A percentile compares a stretch with the other conserved stretches of the same genome.
Evolutionary conservation across 2,329 filamentous ascomycete species (phyloP).

Genomic region (Claviceps lovelessii): DNA sequence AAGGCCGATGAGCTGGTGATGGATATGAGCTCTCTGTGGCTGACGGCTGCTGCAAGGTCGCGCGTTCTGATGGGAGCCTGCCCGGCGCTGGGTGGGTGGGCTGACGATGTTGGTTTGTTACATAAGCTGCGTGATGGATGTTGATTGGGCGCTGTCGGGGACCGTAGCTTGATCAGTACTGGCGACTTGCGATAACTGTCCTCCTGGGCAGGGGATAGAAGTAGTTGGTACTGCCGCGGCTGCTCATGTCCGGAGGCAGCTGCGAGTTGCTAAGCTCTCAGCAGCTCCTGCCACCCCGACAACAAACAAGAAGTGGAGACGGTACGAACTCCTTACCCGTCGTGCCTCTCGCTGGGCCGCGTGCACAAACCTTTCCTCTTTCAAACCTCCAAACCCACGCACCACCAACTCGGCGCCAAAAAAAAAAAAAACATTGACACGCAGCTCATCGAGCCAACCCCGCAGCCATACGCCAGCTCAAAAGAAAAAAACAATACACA

Average conservation of each 20-base stretch:
- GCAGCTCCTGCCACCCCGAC: neutral
- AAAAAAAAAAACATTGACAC: neutral
- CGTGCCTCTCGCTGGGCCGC: neutral
- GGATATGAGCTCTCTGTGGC: neutral
- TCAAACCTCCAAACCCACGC: neutral
- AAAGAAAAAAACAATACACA: neutral
- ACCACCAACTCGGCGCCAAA: neutral
- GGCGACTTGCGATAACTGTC: neutral
- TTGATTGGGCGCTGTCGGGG: neutral
- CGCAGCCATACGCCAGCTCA: neutral
- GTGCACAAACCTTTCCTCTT: neutral
- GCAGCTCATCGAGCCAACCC: neutral
- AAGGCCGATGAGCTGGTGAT: slow-evolving; percentile 8
- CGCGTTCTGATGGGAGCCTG: neutral
- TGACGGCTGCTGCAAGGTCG: neutral
- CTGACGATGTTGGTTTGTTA: neutral
- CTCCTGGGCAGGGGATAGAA: neutral
- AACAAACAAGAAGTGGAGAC: neutral
- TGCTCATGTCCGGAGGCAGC: too few relatives aligned
- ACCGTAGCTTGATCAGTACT: neutral
- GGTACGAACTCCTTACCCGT: neutral
- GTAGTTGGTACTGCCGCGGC: neutral
- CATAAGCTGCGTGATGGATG: neutral
- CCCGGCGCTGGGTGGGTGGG: neutral
- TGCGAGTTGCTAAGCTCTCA: neutral